phyloP scores from a whole-genome alignment of 768 basidiomycete species.

The Gloeostereum incarnatum region DNA sequence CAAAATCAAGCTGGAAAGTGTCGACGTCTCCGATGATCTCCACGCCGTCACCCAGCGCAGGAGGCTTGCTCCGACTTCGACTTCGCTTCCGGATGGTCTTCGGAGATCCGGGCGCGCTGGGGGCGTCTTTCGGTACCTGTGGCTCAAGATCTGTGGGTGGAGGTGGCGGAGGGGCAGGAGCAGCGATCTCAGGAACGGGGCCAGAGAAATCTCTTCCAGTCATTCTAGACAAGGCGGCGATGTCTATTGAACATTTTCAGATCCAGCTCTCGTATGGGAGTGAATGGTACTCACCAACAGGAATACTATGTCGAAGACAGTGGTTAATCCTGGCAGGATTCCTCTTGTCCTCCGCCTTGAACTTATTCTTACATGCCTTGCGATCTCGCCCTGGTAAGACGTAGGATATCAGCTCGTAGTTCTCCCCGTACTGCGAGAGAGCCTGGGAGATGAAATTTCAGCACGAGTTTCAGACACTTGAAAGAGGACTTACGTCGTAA shows the following conservation, averaged over 20 bases:
- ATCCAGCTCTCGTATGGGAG: background rate
- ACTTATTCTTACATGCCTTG: slow-evolving; percentile 89
- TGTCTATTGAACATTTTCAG: slow-evolving; percentile 35
- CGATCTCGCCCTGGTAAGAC: slow-evolving; percentile 79
- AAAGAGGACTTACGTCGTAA: slow-evolving; percentile 52
- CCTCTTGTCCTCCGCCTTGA: slow-evolving; percentile 81
- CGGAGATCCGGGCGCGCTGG: background rate
- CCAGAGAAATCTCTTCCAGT: slow-evolving; percentile 84
- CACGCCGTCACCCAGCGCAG: slow-evolving; percentile 12
- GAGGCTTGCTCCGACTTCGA: slow-evolving; percentile 12
- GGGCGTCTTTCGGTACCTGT: background rate
- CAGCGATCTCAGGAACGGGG: slow-evolving; percentile 60
- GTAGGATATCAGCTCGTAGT: slow-evolving; percentile 86
- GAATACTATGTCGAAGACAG: slow-evolving; percentile 65
- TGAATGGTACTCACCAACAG: slow-evolving; percentile 51
- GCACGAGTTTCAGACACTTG: slow-evolving; percentile 1
- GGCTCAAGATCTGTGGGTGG: slow-evolving; percentile 10
- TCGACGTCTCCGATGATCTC: slow-evolving; percentile 14
- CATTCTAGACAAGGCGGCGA: slow-evolving; percentile 64
- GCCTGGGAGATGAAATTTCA: slow-evolving; percentile 42
- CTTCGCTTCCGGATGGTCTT: slow-evolving; percentile 15
- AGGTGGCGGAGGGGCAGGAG: slow-evolving; percentile 23
- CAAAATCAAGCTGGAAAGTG: slow-evolving; percentile 7
- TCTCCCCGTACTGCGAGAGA: slow-evolving; percentile 84
- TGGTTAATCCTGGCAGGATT: slow-evolving; percentile 69